Conservation (phyloP, 2,329 filamentous ascomycete genomes). For the Aspergillus aculeatinus region DNA sequence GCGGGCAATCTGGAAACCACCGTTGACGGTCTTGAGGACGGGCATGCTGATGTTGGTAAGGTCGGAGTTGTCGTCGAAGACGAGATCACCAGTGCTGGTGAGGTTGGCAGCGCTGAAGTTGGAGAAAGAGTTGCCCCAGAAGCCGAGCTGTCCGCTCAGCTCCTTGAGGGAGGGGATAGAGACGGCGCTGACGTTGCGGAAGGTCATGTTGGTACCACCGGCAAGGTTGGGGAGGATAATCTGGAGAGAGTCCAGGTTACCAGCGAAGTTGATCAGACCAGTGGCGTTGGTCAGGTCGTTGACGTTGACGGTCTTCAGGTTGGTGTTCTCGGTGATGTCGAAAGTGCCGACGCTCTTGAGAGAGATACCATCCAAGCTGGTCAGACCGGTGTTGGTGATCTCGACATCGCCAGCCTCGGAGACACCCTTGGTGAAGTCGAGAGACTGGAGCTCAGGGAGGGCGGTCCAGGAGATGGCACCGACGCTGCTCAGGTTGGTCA, state of each 20-base stretch:
- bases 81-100: slow-evolving; percentile 52
- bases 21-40: slow-evolving; percentile 65
- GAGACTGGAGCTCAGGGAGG: slow-evolving; percentile 62
- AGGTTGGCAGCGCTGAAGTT: slow-evolving; percentile 48
- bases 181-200: slow-evolving; percentile 76
- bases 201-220: slow-evolving; percentile 75
- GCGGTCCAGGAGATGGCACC: slow-evolving; percentile 69
- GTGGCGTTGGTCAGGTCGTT: slow-evolving; percentile 77
- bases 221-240: slow-evolving; percentile 76
- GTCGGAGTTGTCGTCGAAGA: slow-evolving; percentile 57
- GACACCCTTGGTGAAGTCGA: slow-evolving; percentile 65
- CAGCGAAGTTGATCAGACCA: slow-evolving; percentile 67
- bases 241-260: slow-evolving; percentile 73
- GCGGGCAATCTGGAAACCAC: slow-evolving; percentile 84
- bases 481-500: slow-evolving; percentile 65
- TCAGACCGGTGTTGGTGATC: slow-evolving; percentile 85
- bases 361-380: slow-evolving; percentile 75
- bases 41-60: slow-evolving; percentile 75
- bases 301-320: slow-evolving; percentile 68
- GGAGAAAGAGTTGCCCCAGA: slow-evolving; percentile 69
- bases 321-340: slow-evolving; percentile 86
- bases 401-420: slow-evolving; percentile 65
- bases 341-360: slow-evolving; percentile 70
- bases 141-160: slow-evolving; percentile 77
- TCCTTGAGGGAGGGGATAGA: slow-evolving; percentile 68